Evolutionary conservation across 129 eudicot genomes (phyloP), one percentile per base, ranked within the genome.

Genomic region (Pittosporum tobira): DNA sequence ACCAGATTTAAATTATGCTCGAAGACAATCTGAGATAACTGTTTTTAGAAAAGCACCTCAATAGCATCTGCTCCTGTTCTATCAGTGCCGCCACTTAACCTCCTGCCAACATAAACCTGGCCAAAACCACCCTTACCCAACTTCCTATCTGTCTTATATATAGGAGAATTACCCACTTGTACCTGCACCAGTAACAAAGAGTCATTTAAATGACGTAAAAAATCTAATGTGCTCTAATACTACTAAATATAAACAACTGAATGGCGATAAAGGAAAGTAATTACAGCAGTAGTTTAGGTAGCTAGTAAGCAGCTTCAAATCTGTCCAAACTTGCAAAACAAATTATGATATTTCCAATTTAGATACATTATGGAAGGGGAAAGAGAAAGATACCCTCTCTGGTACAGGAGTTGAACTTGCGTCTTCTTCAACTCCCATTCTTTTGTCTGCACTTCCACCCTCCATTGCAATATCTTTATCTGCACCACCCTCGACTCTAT

Each of bases 41-140:
- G 53, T 67, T 48, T 22, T n/a, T 28, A 29, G n/a, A 22, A 57
- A 36, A 27, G 43, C 79, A 93, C 99, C 99, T 93, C 96, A 15
- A 87, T 42, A 8, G 99, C 99, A 79, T 93, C 94, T n/a, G 96
- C 84, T 54, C 99, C 99, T 12, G 78, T 75, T 78, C 91, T 74
- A 23, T 60, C 99, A 7, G 78, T 57, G 50, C 99, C 96, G 13
- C 99, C 99, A 50, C 82, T 74, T 48, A 81, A 63, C 71, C 96
- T 79, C 66, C 88, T 77, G 25, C 99, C 99, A 25, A 93, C 99
- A 75, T 84, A 93, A 81, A 93, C 99, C 73, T 93, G 99, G 54
- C 99, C 99, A 77, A 93, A 93, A 46, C 99, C 99, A 70, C 99
- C 99, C 75, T 93, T 93, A 9, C 99, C 99, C 75, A 93, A 75